Evolutionary conservation across 2,329 filamentous ascomycete genomes (phyloP).

Genomic region (Colletotrichum liriopes): DNA sequence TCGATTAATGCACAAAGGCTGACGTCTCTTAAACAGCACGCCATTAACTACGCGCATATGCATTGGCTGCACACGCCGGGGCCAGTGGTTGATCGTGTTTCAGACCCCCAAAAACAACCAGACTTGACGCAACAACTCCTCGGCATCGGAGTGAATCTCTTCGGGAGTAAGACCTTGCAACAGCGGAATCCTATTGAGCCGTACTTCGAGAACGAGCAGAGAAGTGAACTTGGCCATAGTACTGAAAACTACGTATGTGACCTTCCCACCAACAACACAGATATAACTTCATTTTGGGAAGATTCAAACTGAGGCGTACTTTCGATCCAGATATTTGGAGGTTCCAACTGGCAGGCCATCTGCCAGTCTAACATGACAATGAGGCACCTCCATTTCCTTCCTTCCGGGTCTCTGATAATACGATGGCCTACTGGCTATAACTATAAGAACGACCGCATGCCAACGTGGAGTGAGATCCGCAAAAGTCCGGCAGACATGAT

Average conservation of each 20-base stretch:
- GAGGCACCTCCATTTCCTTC: constrained; percentile 18
- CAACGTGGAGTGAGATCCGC: background rate
- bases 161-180: background rate
- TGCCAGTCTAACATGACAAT: background rate
- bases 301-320: background rate
- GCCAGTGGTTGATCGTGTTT: background rate
- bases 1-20: background rate
- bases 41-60: constrained; percentile 4
- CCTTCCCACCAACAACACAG: too few relatives aligned
- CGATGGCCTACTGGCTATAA: constrained; percentile 20
- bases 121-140: background rate
- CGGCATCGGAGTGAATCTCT: background rate
- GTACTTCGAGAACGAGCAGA: constrained; percentile 4
- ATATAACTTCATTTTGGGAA: background rate
- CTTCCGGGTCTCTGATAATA: background rate
- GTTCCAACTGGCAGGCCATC: constrained; percentile 11
- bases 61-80: background rate
- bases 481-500: background rate
- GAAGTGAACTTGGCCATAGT: background rate
- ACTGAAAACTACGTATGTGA: constrained; percentile 2
- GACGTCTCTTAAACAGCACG: background rate
- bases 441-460: background rate
- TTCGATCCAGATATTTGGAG: constrained; percentile 27
- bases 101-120: background rate
- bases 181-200: background rate